Conservation (phyloP, 2,329 filamentous ascomycete genomes). For the Scolecobasidium constrictum region DNA sequence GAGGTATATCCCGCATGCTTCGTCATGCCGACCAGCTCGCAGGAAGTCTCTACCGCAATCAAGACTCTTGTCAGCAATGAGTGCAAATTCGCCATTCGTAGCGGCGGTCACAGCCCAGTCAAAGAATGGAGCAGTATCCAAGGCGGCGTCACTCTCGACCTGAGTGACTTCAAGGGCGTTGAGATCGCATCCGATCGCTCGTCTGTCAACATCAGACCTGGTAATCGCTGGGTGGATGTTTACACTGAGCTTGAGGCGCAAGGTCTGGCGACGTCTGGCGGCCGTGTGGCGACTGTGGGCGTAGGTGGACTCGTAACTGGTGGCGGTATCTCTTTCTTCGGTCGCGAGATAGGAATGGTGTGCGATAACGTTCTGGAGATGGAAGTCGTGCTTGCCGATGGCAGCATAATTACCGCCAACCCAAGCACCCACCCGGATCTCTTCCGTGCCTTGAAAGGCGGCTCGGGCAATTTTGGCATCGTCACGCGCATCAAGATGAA, state of each 20-base stretch:
- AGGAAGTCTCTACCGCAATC: slow-evolving; percentile 5
- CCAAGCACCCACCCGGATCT: slow-evolving; percentile 17
- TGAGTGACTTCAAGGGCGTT: slow-evolving; percentile 5
- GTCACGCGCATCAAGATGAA: slow-evolving; percentile 18
- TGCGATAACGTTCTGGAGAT: slow-evolving; percentile 9
- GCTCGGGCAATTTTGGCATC: slow-evolving; percentile 27
- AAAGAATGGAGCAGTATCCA: slow-evolving; percentile 5
- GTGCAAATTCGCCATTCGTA: slow-evolving; percentile 16
- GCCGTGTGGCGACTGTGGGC: slow-evolving; percentile 7
- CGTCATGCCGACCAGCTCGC: not conserved
- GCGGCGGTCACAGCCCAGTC: slow-evolving; percentile 11
- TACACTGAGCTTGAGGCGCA: slow-evolving; percentile 8
- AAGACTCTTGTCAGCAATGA: slow-evolving; percentile 9
- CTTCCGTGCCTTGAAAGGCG: slow-evolving; percentile 24
- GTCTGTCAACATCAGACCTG: slow-evolving; percentile 4
- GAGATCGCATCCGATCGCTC: slow-evolving; percentile 2
- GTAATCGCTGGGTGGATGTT: slow-evolving; percentile 9
- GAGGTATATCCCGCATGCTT: slow-evolving; percentile 7
- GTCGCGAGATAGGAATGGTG: slow-evolving; percentile 2
- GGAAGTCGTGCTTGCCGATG: slow-evolving; percentile 24
- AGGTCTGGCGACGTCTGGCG: slow-evolving; percentile 3
- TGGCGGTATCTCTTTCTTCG: slow-evolving; percentile 11
- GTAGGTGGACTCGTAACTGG: slow-evolving; percentile 10
- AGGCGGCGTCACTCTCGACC: slow-evolving; percentile 10
- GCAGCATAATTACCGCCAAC: slow-evolving; percentile 21